Evolutionary conservation across 2,329 filamentous ascomycete genomes (phyloP), one percentile per base, ranked within the genome.

Genomic region (Tolypocladium amazonense): DNA sequence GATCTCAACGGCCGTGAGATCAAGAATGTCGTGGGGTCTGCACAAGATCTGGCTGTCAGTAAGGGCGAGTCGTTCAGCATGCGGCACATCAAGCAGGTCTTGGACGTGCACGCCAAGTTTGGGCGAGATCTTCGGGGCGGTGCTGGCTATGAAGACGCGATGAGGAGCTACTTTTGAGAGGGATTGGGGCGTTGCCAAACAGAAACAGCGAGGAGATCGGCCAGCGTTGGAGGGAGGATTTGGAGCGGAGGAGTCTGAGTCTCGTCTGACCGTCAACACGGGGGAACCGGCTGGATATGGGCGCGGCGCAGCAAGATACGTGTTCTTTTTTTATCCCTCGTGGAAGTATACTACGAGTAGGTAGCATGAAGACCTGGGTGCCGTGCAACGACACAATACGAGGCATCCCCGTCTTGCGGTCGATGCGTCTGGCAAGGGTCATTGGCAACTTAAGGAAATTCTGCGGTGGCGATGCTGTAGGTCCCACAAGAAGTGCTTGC

Each of bases 21-120:
- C 79, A 95, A 96, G 78, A 96, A 96, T 70, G 87, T 88, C 14
- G 87, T 96, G 56, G 84, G 88, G 59, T 92, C 89, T 0, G 90
- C 90, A 2, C 90, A 95, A 72, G 88, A 89, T 0, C 79, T 96
- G 20, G 90, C 92, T 1, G 81, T 93, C 53, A 88, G 90, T 64
- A 89, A 92, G 71, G 79, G 82, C 33, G 82, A 87, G 61, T 77
- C 83, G 4, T 80, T 96, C 38, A 83, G 83, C 58, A 92, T 96
- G 88, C 80, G 80, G 56, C 90, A 96, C 68, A 88, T 96, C 70
- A 84, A 83, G 65, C 84, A 90, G 62, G 90, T 96, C 15, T 80
- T 96, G n/a, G 88, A 92, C 52, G 90, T 95, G 2, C 87, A 88
- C 30, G 86, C 90, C 72, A 88, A 85, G 41, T 96, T 96, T 72